These are phyloP conservation scores for Basidiobolus meristosporus DNA, from an alignment of 371 early-diverging fungal species.

Conservation along the genomic window DNA sequence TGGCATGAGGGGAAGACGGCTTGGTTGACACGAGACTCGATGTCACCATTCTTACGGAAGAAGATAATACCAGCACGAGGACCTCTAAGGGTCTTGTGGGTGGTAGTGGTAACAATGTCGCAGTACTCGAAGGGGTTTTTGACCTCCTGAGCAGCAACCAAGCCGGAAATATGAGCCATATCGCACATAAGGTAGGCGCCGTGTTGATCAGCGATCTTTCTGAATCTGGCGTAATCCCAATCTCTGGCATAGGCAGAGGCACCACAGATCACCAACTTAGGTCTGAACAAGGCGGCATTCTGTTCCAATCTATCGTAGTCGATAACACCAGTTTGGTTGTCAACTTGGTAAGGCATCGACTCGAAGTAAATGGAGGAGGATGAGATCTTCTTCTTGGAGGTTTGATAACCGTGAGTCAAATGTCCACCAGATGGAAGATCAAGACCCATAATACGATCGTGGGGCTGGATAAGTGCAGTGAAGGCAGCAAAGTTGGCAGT, in stretches of 20 bases:
- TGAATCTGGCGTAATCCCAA: conserved; percentile 92
- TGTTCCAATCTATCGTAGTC: conserved; percentile 90
- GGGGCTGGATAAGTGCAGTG: conserved; percentile 86
- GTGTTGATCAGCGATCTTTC: conserved; percentile 80
- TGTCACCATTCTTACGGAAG: conserved; percentile 83
- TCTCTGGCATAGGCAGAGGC: conserved; percentile 95
- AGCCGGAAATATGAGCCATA: conserved; percentile 95
- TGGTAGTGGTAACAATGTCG: conserved; percentile 98
- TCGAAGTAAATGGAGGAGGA: conserved; percentile 95
- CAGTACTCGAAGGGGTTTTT: conserved; percentile 89
- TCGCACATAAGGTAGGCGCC: conserved; percentile 93
- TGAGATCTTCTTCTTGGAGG: conserved; percentile 97
- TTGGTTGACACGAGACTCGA: conserved; percentile 87
- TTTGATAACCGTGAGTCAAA: conserved; percentile 99
- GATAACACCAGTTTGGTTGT: conserved; percentile 70
- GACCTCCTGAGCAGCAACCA: conserved; percentile 79
- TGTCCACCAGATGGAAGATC: conserved; percentile 98
- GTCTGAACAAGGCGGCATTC: conserved; percentile 83
- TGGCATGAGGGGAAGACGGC: conserved; percentile 98
- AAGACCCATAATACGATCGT: conserved; percentile 97
- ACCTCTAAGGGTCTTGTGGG: conserved; percentile 99
- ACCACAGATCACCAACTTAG: conserved; percentile 95
- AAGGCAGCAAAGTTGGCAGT: conserved; percentile 98
- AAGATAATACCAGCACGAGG: conserved; percentile 98
- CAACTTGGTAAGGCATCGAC: conserved; percentile 93